These are phyloP conservation scores for Boletus sensibilis DNA, from an alignment of 768 basidiomycete species.

Conservation along the genomic window DNA sequence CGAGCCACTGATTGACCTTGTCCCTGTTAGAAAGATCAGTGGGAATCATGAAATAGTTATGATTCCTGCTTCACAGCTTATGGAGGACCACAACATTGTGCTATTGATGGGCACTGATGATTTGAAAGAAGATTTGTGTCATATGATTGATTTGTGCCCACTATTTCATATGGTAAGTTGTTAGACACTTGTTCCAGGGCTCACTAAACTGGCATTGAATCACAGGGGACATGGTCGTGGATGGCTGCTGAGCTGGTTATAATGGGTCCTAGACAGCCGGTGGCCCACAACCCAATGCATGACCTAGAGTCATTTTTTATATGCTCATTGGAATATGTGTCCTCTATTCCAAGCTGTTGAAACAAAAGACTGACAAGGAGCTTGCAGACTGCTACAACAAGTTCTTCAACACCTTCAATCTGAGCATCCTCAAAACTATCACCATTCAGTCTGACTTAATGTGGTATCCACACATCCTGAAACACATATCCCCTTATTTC, in stretches of 20 bases:
- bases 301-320: not conserved
- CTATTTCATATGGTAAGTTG: not conserved
- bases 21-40: not conserved
- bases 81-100: not conserved
- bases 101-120: not conserved
- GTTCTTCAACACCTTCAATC: not conserved
- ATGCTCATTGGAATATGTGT: not conserved
- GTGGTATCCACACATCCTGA: not conserved
- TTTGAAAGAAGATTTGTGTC: not conserved
- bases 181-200: too few species aligned
- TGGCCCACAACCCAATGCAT: not conserved
- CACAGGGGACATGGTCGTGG: not conserved
- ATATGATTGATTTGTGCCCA: not conserved
- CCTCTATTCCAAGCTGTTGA: not conserved
- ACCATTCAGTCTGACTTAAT: not conserved
- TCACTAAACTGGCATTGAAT: not conserved
- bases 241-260: not conserved
- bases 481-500: not conserved
- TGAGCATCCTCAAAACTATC: not conserved
- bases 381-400: not conserved
- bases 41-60: not conserved
- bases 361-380: not conserved
- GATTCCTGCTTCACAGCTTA: too few species aligned
- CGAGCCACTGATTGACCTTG: too few species aligned
- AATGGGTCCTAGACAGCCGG: not conserved